phyloP scores from a whole-genome alignment of 495 filamentous ascomycete genomes.

The Neurospora sp. region DNA sequence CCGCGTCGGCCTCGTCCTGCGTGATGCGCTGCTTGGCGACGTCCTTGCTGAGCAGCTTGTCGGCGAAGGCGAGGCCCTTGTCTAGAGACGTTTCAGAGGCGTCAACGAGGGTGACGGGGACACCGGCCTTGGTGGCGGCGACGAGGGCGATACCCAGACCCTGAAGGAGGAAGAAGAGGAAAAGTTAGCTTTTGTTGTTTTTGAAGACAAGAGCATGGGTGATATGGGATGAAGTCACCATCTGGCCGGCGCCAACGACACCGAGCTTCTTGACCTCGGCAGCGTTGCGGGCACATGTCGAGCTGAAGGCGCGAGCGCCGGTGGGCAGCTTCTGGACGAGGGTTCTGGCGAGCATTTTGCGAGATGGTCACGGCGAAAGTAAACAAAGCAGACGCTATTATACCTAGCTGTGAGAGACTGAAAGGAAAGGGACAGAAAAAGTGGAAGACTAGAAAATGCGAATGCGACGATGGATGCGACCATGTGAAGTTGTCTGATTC shows the following conservation, averaged over 20 bases:
- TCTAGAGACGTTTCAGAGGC: constrained; percentile 76
- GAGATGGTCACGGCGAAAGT: background rate
- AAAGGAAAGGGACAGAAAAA: background rate
- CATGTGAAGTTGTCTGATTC: constrained; percentile 1
- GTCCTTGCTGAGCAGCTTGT: constrained; percentile 88
- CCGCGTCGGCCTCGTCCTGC: constrained; percentile 61
- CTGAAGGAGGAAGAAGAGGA: constrained; percentile 33
- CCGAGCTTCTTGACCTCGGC: constrained; percentile 80
- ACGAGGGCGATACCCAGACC: constrained; percentile 94
- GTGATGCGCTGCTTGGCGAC: constrained; percentile 75
- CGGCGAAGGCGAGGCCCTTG: constrained; percentile 90
- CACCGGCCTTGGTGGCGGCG: constrained; percentile 71
- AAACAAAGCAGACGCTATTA: background rate
- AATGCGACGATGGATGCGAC: background rate
- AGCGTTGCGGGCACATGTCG: constrained; percentile 39
- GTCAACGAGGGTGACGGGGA: constrained; percentile 84
- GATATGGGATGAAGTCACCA: constrained; percentile 47
- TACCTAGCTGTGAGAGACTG: background rate
- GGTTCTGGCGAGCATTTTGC: background rate
- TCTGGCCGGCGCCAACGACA: constrained; percentile 92
- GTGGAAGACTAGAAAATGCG: background rate
- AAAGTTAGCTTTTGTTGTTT: background rate
- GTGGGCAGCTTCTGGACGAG: constrained; percentile 14
- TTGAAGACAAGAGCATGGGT: background rate
- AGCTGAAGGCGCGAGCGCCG: constrained; percentile 43